These are phyloP conservation scores for Glycine tomentella DNA, from an alignment of 306 rosid genomes.

Conservation along the genomic window DNA sequence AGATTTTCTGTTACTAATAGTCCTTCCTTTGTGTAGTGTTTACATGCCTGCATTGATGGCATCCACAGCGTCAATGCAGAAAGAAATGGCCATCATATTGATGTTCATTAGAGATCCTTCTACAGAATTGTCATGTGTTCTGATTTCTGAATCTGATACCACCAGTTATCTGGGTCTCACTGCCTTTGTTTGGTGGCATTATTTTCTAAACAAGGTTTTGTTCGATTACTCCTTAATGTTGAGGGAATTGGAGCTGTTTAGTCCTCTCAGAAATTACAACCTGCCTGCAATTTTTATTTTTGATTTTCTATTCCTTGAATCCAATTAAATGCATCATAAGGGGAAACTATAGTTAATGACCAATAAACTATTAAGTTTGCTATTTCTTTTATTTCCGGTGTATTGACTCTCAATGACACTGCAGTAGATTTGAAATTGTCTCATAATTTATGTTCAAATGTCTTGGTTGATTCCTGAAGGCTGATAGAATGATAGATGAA, in stretches of 20 bases:
- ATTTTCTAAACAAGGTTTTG: slow-evolving; percentile 8
- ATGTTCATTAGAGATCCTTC: slow-evolving; percentile 14
- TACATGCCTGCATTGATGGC: slow-evolving; percentile 16
- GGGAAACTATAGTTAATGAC: background rate
- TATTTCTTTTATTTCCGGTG: background rate
- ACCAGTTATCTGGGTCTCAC: background rate
- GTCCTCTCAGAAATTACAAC: background rate
- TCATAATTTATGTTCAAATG: slow-evolving; percentile 3
- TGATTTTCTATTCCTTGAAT: slow-evolving; percentile 14
- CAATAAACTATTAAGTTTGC: slow-evolving; percentile 5
- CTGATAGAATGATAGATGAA: slow-evolving; percentile 19
- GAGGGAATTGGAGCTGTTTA: background rate
- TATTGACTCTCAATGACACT: background rate
- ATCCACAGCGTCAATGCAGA: background rate
- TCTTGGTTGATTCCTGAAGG: slow-evolving; percentile 28
- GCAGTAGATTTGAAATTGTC: slow-evolving; percentile 14
- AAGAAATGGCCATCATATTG: slow-evolving; percentile 9
- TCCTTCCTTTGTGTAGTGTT: slow-evolving; percentile 6
- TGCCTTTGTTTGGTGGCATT: slow-evolving; percentile 16
- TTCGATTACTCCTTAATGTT: background rate
- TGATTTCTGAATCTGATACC: background rate
- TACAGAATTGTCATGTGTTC: background rate
- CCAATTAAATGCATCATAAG: slow-evolving; percentile 15
- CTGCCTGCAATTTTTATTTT: background rate
- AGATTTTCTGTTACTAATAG: background rate